phyloP scores from a whole-genome alignment of 176 grass and related monocot species.

The Puccinellia tenuiflora region DNA sequence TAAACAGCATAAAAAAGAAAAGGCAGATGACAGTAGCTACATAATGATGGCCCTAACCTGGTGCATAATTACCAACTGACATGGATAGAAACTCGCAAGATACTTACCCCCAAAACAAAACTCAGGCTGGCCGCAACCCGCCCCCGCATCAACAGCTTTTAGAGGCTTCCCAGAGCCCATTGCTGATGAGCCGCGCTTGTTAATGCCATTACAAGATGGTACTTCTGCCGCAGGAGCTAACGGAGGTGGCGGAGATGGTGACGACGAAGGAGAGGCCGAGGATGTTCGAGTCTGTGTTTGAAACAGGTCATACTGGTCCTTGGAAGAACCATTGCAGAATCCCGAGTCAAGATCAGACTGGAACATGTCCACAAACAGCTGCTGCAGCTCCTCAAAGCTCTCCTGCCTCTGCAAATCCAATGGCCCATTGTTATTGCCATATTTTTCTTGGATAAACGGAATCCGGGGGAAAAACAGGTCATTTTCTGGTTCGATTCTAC shows the following conservation, averaged over 20 bases:
- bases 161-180: slow-evolving; percentile 48
- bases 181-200: slow-evolving; percentile 66
- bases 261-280: slow-evolving; percentile 23
- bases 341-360: slow-evolving; percentile 63
- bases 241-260: slow-evolving; percentile 36
- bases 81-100: neutral
- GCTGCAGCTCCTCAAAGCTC: slow-evolving; percentile 90
- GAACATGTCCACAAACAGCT: slow-evolving; percentile 85
- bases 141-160: slow-evolving; percentile 30
- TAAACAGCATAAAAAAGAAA: neutral
- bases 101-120: slow-evolving; percentile 90
- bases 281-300: slow-evolving; percentile 20
- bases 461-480: slow-evolving; percentile 6
- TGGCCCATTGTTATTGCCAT: neutral
- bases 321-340: slow-evolving; percentile 36
- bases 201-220: slow-evolving; percentile 30
- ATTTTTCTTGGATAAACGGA: slow-evolving; percentile 26
- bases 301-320: neutral
- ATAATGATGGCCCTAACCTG: neutral
- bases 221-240: slow-evolving; percentile 19
- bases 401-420: slow-evolving; percentile 63
- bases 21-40: neutral
- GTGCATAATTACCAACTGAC: neutral
- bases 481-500: too few relatives aligned
- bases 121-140: neutral